Base-by-base conservation (phyloP, 163 green algal genomes). In the Prototheca cutis region DNA sequence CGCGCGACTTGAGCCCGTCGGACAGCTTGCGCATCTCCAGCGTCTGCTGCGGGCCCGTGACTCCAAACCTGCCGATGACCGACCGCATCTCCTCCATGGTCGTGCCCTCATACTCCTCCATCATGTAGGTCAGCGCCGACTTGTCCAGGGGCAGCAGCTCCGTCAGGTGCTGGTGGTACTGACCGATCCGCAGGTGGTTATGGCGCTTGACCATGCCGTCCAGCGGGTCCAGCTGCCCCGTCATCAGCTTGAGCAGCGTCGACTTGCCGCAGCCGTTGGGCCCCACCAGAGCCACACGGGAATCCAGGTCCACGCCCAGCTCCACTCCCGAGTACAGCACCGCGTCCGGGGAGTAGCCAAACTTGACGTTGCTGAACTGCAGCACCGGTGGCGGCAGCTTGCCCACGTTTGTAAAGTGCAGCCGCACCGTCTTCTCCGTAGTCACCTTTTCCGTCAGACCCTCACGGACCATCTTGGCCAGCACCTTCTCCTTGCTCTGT, bases 161-260 rank as follows among this genome's bases (percentile, higher is more conserved):
- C 18, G 83, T 80, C 19, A 92, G 84, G 80, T 96, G 91, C 81
- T 95, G 90, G 73, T 96, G 90, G 74, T 95, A 97, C 55, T 84
- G 79, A 21, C 83, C 90, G 34, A 97, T 96, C 53, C 63, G 72
- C 31, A 98, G 73, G 72, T 96, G 85, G 63, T 83, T 87, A 76
- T 98, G 91, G 28, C 91, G 67, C 47, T 85, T 90, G 2, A 99
- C 84, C 49, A 82, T 82, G 45, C 93, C 93, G 45, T 81, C 68
- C 13, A 82, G 79, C 4, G 87, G 78, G 21, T 89, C 80, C 61
- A 99, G 66, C 8, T 88, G 76, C 10, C 92, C 92, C n/a, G 81
- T 81, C 87, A 98, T 95, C 52, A 98, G 82, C 80, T 97, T 97
- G 28, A 98, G 76, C 53, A 98, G 75, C 34, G 90, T 98, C 0